Percentiles rank a stretch among this genome's conserved stretches.
phyloP scores from a whole-genome alignment of 108 stramenopile genomes.

The Discostella pseudostelligera region DNA sequence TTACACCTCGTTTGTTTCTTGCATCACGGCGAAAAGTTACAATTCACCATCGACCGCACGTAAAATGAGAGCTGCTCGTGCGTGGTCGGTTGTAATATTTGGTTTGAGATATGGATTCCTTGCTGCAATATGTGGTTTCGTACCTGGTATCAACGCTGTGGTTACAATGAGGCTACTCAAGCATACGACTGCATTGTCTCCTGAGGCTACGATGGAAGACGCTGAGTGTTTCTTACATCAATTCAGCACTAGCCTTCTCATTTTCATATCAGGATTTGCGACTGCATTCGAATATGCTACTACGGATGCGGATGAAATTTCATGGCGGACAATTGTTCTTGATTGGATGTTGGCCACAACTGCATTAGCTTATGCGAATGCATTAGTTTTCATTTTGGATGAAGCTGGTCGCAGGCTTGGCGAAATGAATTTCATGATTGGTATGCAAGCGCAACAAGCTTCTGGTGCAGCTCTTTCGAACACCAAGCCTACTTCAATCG shows the following conservation, averaged over 20 bases:
- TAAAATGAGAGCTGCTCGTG: constrained; percentile 14
- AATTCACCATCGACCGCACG: background rate
- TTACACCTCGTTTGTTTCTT: constrained; percentile 23
- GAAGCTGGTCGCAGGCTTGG: constrained; percentile 20
- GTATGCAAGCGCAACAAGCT: constrained; percentile 5
- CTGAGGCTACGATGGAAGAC: constrained; percentile 8
- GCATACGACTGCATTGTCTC: background rate
- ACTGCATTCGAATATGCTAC: constrained; percentile 7
- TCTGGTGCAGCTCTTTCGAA: constrained; percentile 3
- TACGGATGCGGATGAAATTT: background rate
- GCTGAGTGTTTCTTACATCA: constrained; percentile 33
- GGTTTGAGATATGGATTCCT: constrained; percentile 46
- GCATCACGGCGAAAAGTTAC: constrained; percentile 26
- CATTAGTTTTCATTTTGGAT: constrained; percentile 8
- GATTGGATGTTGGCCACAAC: background rate
- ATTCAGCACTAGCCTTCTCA: constrained; percentile 1
- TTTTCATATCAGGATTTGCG: constrained; percentile 4
- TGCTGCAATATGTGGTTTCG: constrained; percentile 14
- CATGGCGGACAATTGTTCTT: constrained; percentile 3
- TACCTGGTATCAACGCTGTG: constrained; percentile 24
- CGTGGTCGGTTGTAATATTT: constrained; percentile 34
- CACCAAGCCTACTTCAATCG: constrained; percentile 25
- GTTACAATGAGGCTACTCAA: constrained; percentile 17
- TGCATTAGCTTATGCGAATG: constrained; percentile 14
- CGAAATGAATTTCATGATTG: constrained; percentile 11